Evolutionary conservation across 352 stramenopile genomes (phyloP).

Genomic region (Pythium coloratum): DNA sequence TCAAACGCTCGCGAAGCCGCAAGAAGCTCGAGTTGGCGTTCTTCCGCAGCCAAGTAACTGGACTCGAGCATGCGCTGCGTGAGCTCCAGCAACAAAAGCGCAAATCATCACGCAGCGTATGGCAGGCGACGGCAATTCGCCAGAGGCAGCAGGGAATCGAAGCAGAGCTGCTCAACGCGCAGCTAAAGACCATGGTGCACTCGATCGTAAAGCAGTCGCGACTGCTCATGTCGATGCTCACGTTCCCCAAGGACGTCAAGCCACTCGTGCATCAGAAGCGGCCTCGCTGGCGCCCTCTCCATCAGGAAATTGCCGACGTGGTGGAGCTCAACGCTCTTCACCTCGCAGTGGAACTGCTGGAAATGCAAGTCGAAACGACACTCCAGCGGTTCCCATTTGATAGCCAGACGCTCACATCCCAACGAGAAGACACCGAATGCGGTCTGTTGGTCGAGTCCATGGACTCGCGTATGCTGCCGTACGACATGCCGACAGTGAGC

Average conservation of each 20-base stretch:
- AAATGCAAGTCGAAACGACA: conserved; percentile 10
- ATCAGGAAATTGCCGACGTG: neutral
- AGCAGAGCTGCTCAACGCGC: conserved; percentile 18
- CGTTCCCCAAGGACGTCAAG: conserved; percentile 6
- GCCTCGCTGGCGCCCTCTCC: neutral
- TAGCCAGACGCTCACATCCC: neutral
- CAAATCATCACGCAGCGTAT: neutral
- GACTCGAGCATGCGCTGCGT: conserved; percentile 14
- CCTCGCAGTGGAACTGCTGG: conserved; percentile 15
- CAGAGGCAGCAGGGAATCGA: conserved; percentile 15
- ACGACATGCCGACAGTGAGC: conserved; percentile 8
- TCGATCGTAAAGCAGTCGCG: conserved; percentile 16
- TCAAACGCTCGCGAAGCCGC: conserved; percentile 16
- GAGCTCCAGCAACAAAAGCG: conserved; percentile 9
- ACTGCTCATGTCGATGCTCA: conserved; percentile 7
- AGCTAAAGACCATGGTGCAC: conserved; percentile 11
- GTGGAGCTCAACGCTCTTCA: conserved; percentile 14
- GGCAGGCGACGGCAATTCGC: conserved; percentile 7
- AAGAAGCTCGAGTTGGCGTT: conserved; percentile 18
- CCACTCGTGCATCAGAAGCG: conserved; percentile 18
- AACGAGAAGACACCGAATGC: neutral
- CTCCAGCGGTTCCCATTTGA: neutral
- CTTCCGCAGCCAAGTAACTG: neutral
- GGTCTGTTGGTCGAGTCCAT: conserved; percentile 9
- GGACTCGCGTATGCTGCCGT: conserved; percentile 12